Percentiles rank a stretch among this genome's conserved stretches.
These are phyloP conservation scores for Phytophthora pistaciae DNA, from an alignment of 352 stramenopile genomes.

Conservation along the genomic window DNA sequence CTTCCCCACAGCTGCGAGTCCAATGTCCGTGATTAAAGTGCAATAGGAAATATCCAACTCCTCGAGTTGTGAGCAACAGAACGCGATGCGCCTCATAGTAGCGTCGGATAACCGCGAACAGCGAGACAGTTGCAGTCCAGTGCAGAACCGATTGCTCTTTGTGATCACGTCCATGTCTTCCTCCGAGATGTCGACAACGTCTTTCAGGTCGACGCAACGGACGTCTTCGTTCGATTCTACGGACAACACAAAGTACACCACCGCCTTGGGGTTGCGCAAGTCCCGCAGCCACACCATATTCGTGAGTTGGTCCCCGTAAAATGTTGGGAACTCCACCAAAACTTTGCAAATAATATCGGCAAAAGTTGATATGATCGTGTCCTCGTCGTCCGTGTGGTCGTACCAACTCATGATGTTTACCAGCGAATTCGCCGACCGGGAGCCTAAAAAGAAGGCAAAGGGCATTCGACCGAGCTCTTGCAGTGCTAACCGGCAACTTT, in stretches of 20 bases:
- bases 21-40: conserved; percentile 62
- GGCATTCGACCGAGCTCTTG: conserved; percentile 64
- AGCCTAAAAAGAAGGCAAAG: conserved; percentile 81
- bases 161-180: conserved; percentile 71
- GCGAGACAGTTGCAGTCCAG: conserved; percentile 44
- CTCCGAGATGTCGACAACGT: conserved; percentile 56
- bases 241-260: conserved; percentile 75
- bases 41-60: conserved; percentile 84
- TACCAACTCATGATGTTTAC: conserved; percentile 58
- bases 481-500: conserved; percentile 54
- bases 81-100: conserved; percentile 46
- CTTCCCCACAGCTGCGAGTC: conserved; percentile 56
- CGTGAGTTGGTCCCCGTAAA: conserved; percentile 77
- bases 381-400: conserved; percentile 52
- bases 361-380: conserved; percentile 55
- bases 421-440: conserved; percentile 58
- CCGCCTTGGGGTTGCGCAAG: conserved; percentile 53
- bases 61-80: conserved; percentile 75
- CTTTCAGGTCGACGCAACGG: conserved; percentile 60
- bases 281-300: conserved; percentile 70
- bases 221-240: conserved; percentile 64
- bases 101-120: conserved; percentile 55
- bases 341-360: conserved; percentile 78
- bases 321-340: conserved; percentile 63
- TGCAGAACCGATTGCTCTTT: conserved; percentile 64